Evolutionary conservation across 1,139 yeast species (phyloP), one percentile per base, ranked within the genome.

Genomic region (Chernovozyma sophiae-reginae): DNA sequence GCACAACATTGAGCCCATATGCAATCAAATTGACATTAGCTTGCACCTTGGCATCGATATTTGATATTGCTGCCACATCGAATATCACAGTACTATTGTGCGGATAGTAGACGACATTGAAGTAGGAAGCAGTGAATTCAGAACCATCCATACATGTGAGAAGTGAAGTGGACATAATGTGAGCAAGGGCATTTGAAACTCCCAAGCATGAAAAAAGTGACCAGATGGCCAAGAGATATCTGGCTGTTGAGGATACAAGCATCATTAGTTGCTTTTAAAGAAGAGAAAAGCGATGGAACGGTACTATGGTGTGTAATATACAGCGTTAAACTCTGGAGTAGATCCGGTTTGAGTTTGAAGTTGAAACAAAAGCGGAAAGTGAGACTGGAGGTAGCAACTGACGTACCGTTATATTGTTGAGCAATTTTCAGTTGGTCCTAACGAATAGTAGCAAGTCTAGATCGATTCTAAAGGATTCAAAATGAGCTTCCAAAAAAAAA

Each of bases 131-230:
- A 1, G 96, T 80, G 55, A 94, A 81, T 56, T 81, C 83, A 11
- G 98, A 90, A 59, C 85, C 69, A 39, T 81, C 83, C 96, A 89
- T 89, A 67, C 99, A 92, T 34, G 98, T 86, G 49, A 90, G 68
- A 48, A 94, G 71, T n/a, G 97, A 87, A 12, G 77, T 61, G 1
- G 96, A 74, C 43, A 65, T 62, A 45, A 82, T 63, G 43, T 52
- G 63, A 25, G 44, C 45, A 24, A 40, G 43, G 22, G 62, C 68
- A 13, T 12, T 26, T 16, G 11, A 20, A 20, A 7, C 10, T 7
- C 6, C 23, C 23, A 20, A 20, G 23, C 23, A 20, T 7, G 8
- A 20, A 7, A 20, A 20, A 7, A 20, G 6, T 10, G 8, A 20
- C 6, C 6, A 20, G 23, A 20, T 20, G 23, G 23, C n/a, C n/a